Base-by-base conservation (phyloP, 2,329 filamentous ascomycete species). In the Fusarium virguliforme region DNA sequence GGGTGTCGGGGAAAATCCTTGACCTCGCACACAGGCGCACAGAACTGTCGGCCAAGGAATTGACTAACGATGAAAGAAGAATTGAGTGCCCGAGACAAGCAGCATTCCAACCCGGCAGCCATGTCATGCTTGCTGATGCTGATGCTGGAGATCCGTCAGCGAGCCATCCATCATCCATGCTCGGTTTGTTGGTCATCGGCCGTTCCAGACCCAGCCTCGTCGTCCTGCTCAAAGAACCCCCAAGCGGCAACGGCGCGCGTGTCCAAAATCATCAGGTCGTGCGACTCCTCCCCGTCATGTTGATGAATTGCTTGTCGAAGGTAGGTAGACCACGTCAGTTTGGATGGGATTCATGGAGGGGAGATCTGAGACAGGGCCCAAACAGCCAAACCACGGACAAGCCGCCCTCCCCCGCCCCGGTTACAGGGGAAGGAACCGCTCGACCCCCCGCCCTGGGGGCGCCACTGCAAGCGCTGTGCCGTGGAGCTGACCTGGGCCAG, bases 311-410 rank as follows among this genome's bases (percentile, higher is more conserved):
- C 18, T 26, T 13, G 26, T 48, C 30, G 30, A 38, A 35, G 46
- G n/a, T 50, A 26, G 46, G 46, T 26, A 50, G 35, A 41, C 57
- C 50, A 67, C 51, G 64, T 46, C 48, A 54, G 51, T 41, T 43
- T 55, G 34, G 26, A 48, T 18, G 18, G 18, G 18, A 18, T 18
- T 2, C 43, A 8, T 48, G 43, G 18, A 55, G 65, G 68, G 60
- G 53, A 62, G 69, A 67, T 71, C 65, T 67, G 69, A 72, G 70
- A 72, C 69, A 67, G 15, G 9, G 55, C 59, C 37, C 59, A 72
- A 72, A 56, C 59, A 46, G 13, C 55, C 40, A 59, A 71, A 51
- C 68, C 56, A 51, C 60, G 46, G 34, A 50, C 18, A 50, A 34
- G 32, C 41, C 56, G 56, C 56, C 41, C 50, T 51, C 43, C 61